Percentiles rank a stretch among this genome's conserved stretches.
Evolutionary conservation across 176 grass and related monocot species (phyloP).

Genomic region (Ampelocalamus luodianensis): DNA sequence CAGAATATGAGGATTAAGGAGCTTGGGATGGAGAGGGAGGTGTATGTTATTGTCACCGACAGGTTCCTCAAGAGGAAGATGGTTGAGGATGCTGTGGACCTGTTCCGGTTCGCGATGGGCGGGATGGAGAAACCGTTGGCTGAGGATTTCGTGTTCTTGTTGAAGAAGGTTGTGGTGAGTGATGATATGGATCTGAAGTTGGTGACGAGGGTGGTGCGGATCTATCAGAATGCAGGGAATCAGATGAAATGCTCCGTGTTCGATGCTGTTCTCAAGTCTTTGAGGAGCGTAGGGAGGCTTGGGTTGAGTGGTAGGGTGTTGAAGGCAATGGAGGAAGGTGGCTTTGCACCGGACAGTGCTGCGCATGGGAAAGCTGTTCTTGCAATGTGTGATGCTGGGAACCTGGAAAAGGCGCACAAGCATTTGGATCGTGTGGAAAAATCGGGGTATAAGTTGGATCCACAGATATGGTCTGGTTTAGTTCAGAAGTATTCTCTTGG

Average conservation of each 20-base stretch:
- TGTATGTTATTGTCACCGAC: constrained; percentile 49
- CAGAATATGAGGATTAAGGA: constrained; percentile 55
- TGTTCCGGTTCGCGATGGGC: constrained; percentile 60
- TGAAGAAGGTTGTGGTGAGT: constrained; percentile 66
- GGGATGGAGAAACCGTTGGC: constrained; percentile 37
- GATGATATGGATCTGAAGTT: constrained; percentile 66
- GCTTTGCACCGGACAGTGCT: constrained; percentile 53
- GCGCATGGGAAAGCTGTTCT: constrained; percentile 64
- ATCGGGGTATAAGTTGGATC: constrained; percentile 61
- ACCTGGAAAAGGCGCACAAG: constrained; percentile 52
- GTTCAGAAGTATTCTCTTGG: constrained; percentile 54
- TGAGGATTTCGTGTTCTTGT: constrained; percentile 53
- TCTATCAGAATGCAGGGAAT: constrained; percentile 57
- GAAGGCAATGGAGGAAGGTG: constrained; percentile 75
- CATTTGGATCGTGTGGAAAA: constrained; percentile 57
- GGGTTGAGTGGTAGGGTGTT: constrained; percentile 70
- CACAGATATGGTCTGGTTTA: constrained; percentile 58
- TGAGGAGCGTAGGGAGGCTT: constrained; percentile 73
- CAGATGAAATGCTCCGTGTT: constrained; percentile 52
- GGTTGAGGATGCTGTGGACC: constrained; percentile 57
- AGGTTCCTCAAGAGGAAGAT: constrained; percentile 60
- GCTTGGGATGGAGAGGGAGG: constrained; percentile 63
- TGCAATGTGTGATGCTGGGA: constrained; percentile 62
- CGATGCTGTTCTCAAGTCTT: constrained; percentile 59
- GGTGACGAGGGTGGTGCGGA: constrained; percentile 54